Evolutionary conservation across 495 filamentous ascomycete genomes (phyloP), one percentile per base, ranked within the genome.

Genomic region (Penicillium odoratum): DNA sequence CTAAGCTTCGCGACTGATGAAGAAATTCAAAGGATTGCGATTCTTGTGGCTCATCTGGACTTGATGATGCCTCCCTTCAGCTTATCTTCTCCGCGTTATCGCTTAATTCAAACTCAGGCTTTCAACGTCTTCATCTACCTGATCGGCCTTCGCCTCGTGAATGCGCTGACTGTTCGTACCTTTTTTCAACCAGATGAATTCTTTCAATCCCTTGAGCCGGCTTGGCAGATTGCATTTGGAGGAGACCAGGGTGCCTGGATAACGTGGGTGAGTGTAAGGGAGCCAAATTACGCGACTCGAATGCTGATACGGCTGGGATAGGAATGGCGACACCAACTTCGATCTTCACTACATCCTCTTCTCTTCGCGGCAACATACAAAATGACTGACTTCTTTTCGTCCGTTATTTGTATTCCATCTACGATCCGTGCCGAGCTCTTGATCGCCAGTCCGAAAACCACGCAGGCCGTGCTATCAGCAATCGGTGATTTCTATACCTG

Each of bases 131-230:
- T 90, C 50, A 74, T 83, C 42, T 77, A 85, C 42, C 83, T 97
- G 21, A 63, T 97, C 55, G 82, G 82, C 11, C 81, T 97, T 48
- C 91, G 94, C 53, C 81, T 96, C 50, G 66, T 91, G 68, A 97
- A 98, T 74, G 86, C 92, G n/a, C 77, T 97, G 55, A 83, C 77
- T 49, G 77, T 95, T 40, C 80, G 85, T 49, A 98, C 94, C n/a
- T 99, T 97, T 70, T 99, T 99, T 77, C 94, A 99, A 71, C 94
- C 94, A n/a, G 94, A 99, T 76, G 94, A 99, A 70, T 98, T 90
- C 78, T 99, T 92, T 61, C 94, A 99, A 67, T 90, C 92, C 6
- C 81, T 99, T 10, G 94, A 99, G 69, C 95, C 94, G 38, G 94
- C 94, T 59, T 98, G 93, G 93, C 80, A 87, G 69, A 78, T 93